Base-by-base conservation (phyloP, 2,329 filamentous ascomycete species). In the Clonostachys sp. region DNA sequence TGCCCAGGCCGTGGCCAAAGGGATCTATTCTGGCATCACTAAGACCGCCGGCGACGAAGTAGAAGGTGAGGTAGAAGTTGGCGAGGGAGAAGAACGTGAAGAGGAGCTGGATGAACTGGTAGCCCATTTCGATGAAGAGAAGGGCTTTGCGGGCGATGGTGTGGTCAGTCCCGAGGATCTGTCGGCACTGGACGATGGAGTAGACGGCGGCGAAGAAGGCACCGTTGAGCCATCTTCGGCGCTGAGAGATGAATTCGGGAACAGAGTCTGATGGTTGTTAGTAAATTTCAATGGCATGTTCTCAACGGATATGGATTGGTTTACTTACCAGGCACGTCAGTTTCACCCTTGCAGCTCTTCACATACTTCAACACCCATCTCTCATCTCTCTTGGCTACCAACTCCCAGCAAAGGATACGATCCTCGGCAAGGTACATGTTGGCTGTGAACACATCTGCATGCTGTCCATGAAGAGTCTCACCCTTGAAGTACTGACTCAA, bases 401-500 rank as follows among this genome's bases (percentile, higher is more conserved):
- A 70, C 75, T 99, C 94, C 88, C 88, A 95, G 65, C 89, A 95
- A 17, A 95, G 72, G 59, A 95, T 95, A 66, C 89, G 86, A 74
- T 95, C 89, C 63, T 95, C 89, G 39, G 89, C 89, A 44, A 95
- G 74, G 59, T 94, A 95, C 89, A 95, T 95, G 65, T 99, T 99
- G 35, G 94, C 91, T 0, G 92, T 96, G 62, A 97, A 97, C 5
- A 97, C 91, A 64, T 96, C 92, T 10, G 95, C 94, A 63, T 96
- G 90, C 57, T 95, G 89, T 13, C 94, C 94, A 61, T 97, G 94
- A 24, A 99, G 74, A 2, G 92, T 97, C 68, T 99, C 94, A 54
- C 95, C 95, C 74, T 97, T 97, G 81, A 99, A 99, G 65, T 99
- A 99, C 69, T 97, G 94, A 62, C 91, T 96, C 44, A 99, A 73